These are phyloP conservation scores for Pouteria glomerata DNA, from an alignment of 148 eudicot genomes.

Conservation along the genomic window DNA sequence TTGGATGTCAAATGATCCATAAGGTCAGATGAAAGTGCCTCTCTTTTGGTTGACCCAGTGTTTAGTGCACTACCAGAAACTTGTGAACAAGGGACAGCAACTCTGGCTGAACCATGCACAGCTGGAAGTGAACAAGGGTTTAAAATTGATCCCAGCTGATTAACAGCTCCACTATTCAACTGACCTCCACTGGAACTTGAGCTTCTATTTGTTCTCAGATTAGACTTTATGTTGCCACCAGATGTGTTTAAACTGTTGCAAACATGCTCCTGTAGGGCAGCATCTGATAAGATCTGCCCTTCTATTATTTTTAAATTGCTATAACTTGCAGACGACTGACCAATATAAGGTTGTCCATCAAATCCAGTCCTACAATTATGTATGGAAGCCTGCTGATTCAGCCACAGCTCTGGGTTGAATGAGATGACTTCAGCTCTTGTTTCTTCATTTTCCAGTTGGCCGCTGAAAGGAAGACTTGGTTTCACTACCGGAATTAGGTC, in stretches of 20 bases:
- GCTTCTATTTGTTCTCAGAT: slow-evolving; percentile 11
- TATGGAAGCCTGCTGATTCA: slow-evolving; percentile 28
- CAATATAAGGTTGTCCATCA: slow-evolving; percentile 20
- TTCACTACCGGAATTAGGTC: slow-evolving; percentile 14
- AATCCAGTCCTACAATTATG: slow-evolving; percentile 22
- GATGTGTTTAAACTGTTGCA: slow-evolving; percentile 13
- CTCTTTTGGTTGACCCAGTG: slow-evolving; percentile 10
- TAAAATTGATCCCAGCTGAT: slow-evolving; percentile 4
- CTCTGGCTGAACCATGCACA: slow-evolving; percentile 13
- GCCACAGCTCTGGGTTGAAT: slow-evolving; percentile 32
- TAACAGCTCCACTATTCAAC: slow-evolving; percentile 16
- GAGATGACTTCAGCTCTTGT: slow-evolving; percentile 33
- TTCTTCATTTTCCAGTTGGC: slow-evolving; percentile 22
- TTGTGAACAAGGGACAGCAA: slow-evolving; percentile 9
- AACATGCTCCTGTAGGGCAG: slow-evolving; percentile 13
- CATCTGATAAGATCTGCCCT: slow-evolving; percentile 16
- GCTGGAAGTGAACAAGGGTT: slow-evolving; percentile 10
- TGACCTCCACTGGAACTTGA: slow-evolving; percentile 12
- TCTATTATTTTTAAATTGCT: slow-evolving; percentile 24
- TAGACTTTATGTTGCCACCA: slow-evolving; percentile 18
- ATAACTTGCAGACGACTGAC: slow-evolving; percentile 24
- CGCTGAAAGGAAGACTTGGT: slow-evolving; percentile 16
- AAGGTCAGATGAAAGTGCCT: slow-evolving; percentile 14
- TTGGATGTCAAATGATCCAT: slow-evolving; percentile 16
- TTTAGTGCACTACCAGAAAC: slow-evolving; percentile 9